Evolutionary conservation across 2,329 filamentous ascomycete species (phyloP).

Genomic region (Sporothrix brasiliensis): DNA sequence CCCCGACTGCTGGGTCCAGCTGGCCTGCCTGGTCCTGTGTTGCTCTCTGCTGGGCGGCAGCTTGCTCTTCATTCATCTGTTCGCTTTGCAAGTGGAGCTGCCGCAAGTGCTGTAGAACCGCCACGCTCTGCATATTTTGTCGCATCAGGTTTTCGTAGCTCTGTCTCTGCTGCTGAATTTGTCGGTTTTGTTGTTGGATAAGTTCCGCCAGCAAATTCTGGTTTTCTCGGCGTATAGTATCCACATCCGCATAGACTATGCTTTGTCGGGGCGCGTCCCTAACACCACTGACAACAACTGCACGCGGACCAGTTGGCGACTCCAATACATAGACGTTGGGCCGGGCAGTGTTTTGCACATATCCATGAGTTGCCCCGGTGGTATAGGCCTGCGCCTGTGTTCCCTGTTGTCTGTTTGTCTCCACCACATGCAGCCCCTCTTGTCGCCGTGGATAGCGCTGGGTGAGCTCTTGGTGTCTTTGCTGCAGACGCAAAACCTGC

Average conservation of each 20-base stretch:
- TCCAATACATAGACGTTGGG: constrained; percentile 63
- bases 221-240: constrained; percentile 8
- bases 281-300: constrained; percentile 51
- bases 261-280: background rate
- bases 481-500: background rate
- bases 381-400: background rate
- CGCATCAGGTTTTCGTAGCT: constrained; percentile 18
- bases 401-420: background rate
- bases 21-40: background rate
- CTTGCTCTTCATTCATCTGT: constrained; percentile 16
- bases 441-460: background rate
- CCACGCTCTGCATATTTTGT: constrained; percentile 27
- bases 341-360: constrained; percentile 32
- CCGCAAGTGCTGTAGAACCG: constrained; percentile 30
- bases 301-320: constrained; percentile 62
- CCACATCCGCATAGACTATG: background rate
- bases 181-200: constrained; percentile 24
- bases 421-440: background rate
- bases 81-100: constrained; percentile 38
- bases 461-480: background rate
- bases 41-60: constrained; percentile 4
- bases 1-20: background rate
- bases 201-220: background rate
- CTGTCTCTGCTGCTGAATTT: constrained; percentile 27
- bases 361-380: background rate